These are phyloP conservation scores for Solanum arcanum DNA, from an alignment of 257 asterid genomes.

Conservation along the genomic window DNA sequence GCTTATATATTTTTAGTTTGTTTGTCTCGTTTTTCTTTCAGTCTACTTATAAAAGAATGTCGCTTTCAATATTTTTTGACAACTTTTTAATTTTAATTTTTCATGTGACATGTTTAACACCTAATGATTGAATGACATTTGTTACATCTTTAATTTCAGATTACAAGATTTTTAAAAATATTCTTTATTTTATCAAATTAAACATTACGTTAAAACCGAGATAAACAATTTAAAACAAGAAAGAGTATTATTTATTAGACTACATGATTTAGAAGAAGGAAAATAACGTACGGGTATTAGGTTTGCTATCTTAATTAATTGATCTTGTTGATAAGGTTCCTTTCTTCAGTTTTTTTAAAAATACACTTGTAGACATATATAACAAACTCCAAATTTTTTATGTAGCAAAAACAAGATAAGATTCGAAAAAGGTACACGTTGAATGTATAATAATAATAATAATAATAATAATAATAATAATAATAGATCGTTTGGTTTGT, in stretches of 20 bases:
- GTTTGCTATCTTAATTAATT: not conserved
- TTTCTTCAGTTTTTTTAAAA: not conserved
- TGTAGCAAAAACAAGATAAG: not conserved
- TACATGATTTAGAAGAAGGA: not conserved
- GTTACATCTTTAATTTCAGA: not conserved
- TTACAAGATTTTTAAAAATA: no score
- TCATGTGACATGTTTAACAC: no score
- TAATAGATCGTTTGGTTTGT: no score
- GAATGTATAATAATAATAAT: not conserved
- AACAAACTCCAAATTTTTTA: not conserved
- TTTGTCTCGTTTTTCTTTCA: not conserved
- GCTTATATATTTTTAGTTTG: no score
- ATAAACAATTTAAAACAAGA: no score
- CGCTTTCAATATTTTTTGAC: fast-evolving
- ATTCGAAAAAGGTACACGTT: not conserved
- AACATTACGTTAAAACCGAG: no score
- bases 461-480: no score
- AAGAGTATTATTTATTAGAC: not conserved
- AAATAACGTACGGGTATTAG: not conserved
- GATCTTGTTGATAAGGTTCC: not conserved
- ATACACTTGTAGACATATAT: not conserved
- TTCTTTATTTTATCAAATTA: no score
- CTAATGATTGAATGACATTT: no score
- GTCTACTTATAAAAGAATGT: no score
- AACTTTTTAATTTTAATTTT: no score